Percentiles rank a stretch among this genome's conserved stretches.
Evolutionary conservation across 345 rosid species (phyloP).

Genomic region (Jatropha curcas): DNA sequence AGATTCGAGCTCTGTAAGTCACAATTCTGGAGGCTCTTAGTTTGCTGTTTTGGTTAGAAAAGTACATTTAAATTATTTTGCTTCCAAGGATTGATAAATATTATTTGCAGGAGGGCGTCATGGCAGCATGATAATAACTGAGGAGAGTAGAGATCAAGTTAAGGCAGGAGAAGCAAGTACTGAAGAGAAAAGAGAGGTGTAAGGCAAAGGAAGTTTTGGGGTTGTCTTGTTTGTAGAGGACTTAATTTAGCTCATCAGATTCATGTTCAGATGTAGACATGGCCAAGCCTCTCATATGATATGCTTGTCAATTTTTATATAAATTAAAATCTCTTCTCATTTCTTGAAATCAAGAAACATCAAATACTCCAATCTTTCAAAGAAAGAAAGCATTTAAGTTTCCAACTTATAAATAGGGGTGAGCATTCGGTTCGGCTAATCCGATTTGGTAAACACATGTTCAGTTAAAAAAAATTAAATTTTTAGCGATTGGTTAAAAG

Average conservation of each 20-base stretch:
- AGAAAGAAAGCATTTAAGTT: too few relatives aligned
- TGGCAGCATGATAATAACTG: constrained; percentile 32
- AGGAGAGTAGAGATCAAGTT: constrained; percentile 47
- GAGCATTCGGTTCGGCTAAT: too few relatives aligned
- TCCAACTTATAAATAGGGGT: too few relatives aligned
- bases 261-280: constrained; percentile 12
- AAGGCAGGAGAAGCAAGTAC: constrained; percentile 43
- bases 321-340: not conserved
- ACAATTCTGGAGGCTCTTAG: too few relatives aligned
- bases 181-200: constrained; percentile 48
- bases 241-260: constrained; percentile 9
- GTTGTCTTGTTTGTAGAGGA: constrained; percentile 27
- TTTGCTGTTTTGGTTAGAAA: not conserved
- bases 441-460: too few relatives aligned
- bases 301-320: not conserved
- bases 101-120: constrained; percentile 50
- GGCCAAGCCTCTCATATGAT: not conserved
- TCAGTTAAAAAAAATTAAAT: too few relatives aligned
- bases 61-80: not conserved
- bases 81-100: not conserved
- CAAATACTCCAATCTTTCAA: not conserved
- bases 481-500: too few relatives aligned
- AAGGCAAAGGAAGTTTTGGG: constrained; percentile 6
- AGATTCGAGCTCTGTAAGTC: too few relatives aligned
- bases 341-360: not conserved